phyloP scores from a whole-genome alignment of 108 stramenopile genomes.

The Nitzschia sp. region DNA sequence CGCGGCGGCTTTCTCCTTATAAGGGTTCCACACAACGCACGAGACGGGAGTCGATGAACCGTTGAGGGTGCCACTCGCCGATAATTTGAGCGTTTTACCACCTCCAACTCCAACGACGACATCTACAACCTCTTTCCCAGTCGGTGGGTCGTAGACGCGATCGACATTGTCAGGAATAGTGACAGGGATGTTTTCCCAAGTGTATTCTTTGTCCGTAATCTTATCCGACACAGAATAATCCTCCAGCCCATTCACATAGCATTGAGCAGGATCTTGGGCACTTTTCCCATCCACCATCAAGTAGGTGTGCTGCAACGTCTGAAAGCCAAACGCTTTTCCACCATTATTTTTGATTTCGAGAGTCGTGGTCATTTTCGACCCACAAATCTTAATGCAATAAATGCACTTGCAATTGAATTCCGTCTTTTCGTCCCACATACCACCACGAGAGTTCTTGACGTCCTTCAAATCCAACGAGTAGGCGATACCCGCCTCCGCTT shows the following conservation, averaged over 20 bases:
- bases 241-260: conserved; percentile 66
- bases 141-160: conserved; percentile 62
- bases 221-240: conserved; percentile 60
- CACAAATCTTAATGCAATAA: conserved; percentile 52
- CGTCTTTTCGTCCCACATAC: conserved; percentile 53
- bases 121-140: conserved; percentile 46
- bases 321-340: conserved; percentile 51
- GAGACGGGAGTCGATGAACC: conserved; percentile 54
- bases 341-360: conserved; percentile 63
- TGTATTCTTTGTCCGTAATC: conserved; percentile 45
- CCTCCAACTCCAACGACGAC: conserved; percentile 49
- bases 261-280: conserved; percentile 53
- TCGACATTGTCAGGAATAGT: conserved; percentile 49
- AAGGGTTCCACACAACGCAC: conserved; percentile 75
- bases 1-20: conserved; percentile 58
- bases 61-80: conserved; percentile 49
- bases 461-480: conserved; percentile 61
- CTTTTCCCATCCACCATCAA: conserved; percentile 52
- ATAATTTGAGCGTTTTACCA: conserved; percentile 36
- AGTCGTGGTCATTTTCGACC: conserved; percentile 48
- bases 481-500: conserved; percentile 43
- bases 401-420: conserved; percentile 32
- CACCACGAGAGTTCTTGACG: conserved; percentile 60
- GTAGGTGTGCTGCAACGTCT: conserved; percentile 78
- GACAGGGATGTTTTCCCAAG: conserved; percentile 45